Evolutionary conservation across 441 rosid genomes (phyloP), one percentile per base, ranked within the genome.

Genomic region (Adansonia rubrostipa): DNA sequence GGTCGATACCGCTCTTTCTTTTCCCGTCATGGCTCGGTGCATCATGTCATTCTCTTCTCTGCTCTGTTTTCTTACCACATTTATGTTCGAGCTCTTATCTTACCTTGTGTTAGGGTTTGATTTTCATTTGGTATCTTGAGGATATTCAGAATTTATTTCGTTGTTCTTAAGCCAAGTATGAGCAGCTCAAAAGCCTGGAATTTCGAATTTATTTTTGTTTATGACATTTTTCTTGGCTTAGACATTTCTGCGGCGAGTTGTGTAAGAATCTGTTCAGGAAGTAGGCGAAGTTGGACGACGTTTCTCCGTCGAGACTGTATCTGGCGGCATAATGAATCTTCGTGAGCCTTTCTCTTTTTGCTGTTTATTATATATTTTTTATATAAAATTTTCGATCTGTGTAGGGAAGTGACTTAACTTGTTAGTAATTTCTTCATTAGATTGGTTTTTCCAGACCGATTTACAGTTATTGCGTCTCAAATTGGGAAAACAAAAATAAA

Each of bases 241-340:
- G 22, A 63, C 57, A 58, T 40, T 67, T 76, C 77, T 20, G 68
- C 88, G 93, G 99, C 82, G 89, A 76, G 77, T 72, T 95, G 71
- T 95, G 98, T 82, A 97, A 92, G 89, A 93, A 95, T 87, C 85
- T 97, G 85, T 95, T 95, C 85, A 78, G 85, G 82, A 82, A 87
- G 74, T 97, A 97, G 99, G 81, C 92, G 60, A 84, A 84, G 6
- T 77, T 90, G 79, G 93, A 90, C 5, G 87, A 90, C 76, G 86
- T 19, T 96, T 96, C 84, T 81, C 86, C 1, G 93, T 92, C 2
- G 88, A 91, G 86, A 91, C 89, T 13, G 90, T 96, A 28, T 88
- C 98, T 17, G 98, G 99, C 14, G 99, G 99, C 86, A 94, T 96
- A 81, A 96, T 98, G 8, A 96, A 96, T 87, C 88, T 94, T 17